phyloP scores from a whole-genome alignment of 2,329 filamentous ascomycete species.

The Penicillium sp. region DNA sequence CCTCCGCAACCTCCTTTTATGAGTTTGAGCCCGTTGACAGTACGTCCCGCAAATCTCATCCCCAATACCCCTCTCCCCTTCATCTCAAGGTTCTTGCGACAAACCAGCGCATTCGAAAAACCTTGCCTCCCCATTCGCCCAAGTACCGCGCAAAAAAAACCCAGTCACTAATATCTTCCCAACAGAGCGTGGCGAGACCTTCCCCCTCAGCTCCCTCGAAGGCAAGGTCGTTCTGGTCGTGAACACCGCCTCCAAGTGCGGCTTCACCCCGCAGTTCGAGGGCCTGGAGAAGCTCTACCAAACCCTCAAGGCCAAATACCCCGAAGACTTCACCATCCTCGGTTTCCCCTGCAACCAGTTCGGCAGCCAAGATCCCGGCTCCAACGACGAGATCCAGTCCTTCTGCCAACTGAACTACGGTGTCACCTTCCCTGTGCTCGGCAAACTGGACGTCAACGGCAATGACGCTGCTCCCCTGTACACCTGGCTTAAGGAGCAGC shows the following conservation, averaged over 20 bases:
- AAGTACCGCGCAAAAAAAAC: background rate
- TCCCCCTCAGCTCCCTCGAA: conserved; percentile 70
- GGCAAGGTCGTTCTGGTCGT: conserved; percentile 94
- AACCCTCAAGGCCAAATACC: conserved; percentile 66
- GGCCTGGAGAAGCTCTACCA: conserved; percentile 92
- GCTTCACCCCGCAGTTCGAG: conserved; percentile 94
- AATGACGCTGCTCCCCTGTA: conserved; percentile 75
- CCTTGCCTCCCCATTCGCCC: background rate
- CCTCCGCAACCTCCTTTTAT: conserved; percentile 60
- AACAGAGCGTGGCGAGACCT: conserved; percentile 71
- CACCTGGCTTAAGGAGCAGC: conserved; percentile 69
- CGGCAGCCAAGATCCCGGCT: conserved; percentile 82
- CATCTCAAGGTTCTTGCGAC: background rate
- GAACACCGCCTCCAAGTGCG: conserved; percentile 98
- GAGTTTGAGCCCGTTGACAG: conserved; percentile 61
- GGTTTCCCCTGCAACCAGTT: conserved; percentile 99
- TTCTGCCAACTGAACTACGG: conserved; percentile 95
- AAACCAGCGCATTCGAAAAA: background rate
- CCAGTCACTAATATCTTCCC: background rate
- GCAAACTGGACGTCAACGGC: conserved; percentile 94
- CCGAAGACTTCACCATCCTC: conserved; percentile 78
- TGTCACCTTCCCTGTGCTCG: conserved; percentile 85
- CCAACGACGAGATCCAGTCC: conserved; percentile 74
- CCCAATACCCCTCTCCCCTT: background rate
- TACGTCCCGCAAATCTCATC: conserved; percentile 33